A percentile compares a stretch with the other conserved stretches of the same genome.
Conservation (phyloP, 2,329 filamentous ascomycete genomes). For the Aspergillus aculeatus region DNA sequence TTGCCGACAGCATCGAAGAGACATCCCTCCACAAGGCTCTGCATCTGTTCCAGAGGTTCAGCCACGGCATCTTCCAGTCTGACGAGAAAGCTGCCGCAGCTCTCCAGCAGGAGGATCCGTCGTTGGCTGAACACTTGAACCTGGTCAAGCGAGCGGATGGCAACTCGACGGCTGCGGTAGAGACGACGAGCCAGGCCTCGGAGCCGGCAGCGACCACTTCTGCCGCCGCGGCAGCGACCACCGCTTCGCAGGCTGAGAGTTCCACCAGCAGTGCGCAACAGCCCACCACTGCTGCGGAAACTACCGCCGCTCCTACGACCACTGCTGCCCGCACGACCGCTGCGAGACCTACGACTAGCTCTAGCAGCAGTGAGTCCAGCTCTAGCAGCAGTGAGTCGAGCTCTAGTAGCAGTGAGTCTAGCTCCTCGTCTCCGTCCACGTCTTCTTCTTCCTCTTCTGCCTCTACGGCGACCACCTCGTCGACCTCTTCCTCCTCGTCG, state of each 20-base stretch:
- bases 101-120: constrained; percentile 60
- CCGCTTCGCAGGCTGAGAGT: constrained; percentile 9
- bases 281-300: constrained; percentile 1
- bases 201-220: constrained; percentile 7
- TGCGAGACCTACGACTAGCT: constrained; percentile 7
- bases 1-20: constrained; percentile 53
- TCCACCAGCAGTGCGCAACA: constrained; percentile 4
- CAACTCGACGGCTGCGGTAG: constrained; percentile 10
- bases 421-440: constrained; percentile 5
- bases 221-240: constrained; percentile 11
- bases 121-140: constrained; percentile 61
- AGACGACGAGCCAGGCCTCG: constrained; percentile 13
- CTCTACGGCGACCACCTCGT: not conserved
- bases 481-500: not conserved
- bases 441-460: not conserved
- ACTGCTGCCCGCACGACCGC: constrained; percentile 12
- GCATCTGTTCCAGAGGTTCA: constrained; percentile 64
- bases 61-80: constrained; percentile 66
- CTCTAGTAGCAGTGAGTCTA: constrained; percentile 11
- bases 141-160: constrained; percentile 60
- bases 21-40: constrained; percentile 65
- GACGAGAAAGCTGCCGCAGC: constrained; percentile 64
- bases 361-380: constrained; percentile 7
- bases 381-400: constrained; percentile 10
- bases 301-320: constrained; percentile 17